Evolutionary conservation across 225 moss, liverwort and hornwort species (phyloP).

Genomic region (Bryoerythrophyllum caledonicum): DNA sequence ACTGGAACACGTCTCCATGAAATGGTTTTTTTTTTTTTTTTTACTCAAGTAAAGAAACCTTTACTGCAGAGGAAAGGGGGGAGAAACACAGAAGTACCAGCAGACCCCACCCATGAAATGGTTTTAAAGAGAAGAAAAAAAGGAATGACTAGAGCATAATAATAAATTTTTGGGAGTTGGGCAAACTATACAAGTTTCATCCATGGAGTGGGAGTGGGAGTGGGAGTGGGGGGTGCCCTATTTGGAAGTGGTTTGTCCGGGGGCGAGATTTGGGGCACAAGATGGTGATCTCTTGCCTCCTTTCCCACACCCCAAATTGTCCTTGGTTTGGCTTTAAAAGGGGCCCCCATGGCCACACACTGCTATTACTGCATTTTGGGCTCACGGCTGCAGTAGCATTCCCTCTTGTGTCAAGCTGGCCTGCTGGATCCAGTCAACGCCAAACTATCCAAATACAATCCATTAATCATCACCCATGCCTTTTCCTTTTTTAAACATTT

Average conservation of each 20-base stretch:
- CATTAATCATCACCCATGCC: not conserved
- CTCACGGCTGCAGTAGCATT: not conserved
- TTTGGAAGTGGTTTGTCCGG: not conserved
- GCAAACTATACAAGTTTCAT: not conserved
- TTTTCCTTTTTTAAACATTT: not conserved
- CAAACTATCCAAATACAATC: not conserved
- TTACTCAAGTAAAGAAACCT: too few species aligned
- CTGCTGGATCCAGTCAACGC: slow-evolving; percentile 5
- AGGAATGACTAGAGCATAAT: too few species aligned
- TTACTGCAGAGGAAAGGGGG: too few species aligned
- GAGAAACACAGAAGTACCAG: too few species aligned
- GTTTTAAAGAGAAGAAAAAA: too few species aligned
- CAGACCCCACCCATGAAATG: too few species aligned
- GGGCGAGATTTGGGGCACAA: slow-evolving; percentile 11
- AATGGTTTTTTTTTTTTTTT: too few species aligned
- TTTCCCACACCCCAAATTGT: not conserved
- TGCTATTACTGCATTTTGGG: not conserved
- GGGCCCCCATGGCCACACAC: not conserved
- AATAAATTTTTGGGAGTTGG: not conserved
- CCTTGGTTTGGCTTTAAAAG: not conserved
- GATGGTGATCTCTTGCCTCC: not conserved
- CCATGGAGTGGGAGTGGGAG: too few species aligned
- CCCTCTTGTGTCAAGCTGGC: not conserved
- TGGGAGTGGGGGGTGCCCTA: not conserved
- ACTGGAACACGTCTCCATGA: too few species aligned